Evolutionary conservation across 2,329 filamentous ascomycete species (phyloP), one percentile per base, ranked within the genome.

Genomic region (Fusarium luffae): DNA sequence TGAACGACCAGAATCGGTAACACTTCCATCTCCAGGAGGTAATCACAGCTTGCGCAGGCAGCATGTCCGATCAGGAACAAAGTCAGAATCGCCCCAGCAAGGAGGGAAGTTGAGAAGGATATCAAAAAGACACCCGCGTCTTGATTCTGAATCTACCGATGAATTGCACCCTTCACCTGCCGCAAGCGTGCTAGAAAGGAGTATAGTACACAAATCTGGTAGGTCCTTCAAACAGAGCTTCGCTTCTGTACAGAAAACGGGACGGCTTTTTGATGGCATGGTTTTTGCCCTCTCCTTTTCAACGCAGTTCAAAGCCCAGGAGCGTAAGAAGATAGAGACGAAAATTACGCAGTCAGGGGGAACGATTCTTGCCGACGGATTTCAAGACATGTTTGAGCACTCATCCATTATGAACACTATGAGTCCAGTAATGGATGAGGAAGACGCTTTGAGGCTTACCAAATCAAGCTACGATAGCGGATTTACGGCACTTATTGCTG

Each of bases 401-500:
- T 76, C 77, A 3, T 54, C 79, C 43, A 51, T 84, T 68, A 79
- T 78, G 64, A 77, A 72, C 54, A 78, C 76, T 21, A 68, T 69
- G 62, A 79, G 59, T 63, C 76, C 74, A 25, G 74, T 60, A 68
- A 75, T 58, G 67, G 78, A 79, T 56, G 63, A 78, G 68, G 57
- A 76, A 44, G 76, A 69, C 25, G 68, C 56, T 16, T 54, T 96
- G 19, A 82, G 78, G 2, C 83, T 97, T 1, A 88, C 82, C 3
- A 70, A 82, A 13, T 78, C 82, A 23, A 86, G 86, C 23, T 75
- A 82, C 37, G 80, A 85, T 3, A 82, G 90, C 2, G 91, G 93
- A 1, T 98, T 99, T 76, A 89, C 92, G 0, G 94, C 93, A 6
- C 82, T 98, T 16, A 92, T 99, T 63, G 91, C 94, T 0, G 93